A percentile compares a stretch with the other conserved stretches of the same genome.
phyloP scores from a whole-genome alignment of 2,329 filamentous ascomycete species.

The Aureobasidium sp. region DNA sequence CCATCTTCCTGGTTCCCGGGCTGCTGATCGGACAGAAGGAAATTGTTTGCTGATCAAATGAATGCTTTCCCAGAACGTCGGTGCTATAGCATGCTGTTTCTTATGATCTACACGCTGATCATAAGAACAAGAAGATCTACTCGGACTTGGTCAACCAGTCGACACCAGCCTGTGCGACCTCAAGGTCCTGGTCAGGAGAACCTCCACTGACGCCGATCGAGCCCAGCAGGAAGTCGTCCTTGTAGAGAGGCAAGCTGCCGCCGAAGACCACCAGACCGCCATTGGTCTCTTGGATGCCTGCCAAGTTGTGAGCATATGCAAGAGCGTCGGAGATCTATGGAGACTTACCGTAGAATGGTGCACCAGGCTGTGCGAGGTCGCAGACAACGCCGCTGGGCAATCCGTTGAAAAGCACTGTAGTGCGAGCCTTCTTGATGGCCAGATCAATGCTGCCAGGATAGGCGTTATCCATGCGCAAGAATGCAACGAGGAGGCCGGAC shows the following conservation, averaged over 20 bases:
- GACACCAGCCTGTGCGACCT: conserved; percentile 13
- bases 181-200: conserved; percentile 21
- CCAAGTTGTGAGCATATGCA: background rate
- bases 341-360: conserved; percentile 5
- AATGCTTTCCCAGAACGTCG: background rate
- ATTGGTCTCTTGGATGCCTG: conserved; percentile 21
- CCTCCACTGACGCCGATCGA: conserved; percentile 23
- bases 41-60: background rate
- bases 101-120: background rate
- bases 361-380: conserved; percentile 19
- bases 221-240: conserved; percentile 21
- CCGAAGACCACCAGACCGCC: conserved; percentile 23
- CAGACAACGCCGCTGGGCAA: conserved; percentile 20
- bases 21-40: background rate
- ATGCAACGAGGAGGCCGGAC: conserved; percentile 21
- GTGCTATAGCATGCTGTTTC: background rate
- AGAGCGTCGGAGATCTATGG: background rate
- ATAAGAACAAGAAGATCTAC: background rate
- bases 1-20: background rate
- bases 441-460: conserved; percentile 21
- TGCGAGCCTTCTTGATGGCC: conserved; percentile 23
- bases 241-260: conserved; percentile 21
- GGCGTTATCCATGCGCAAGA: conserved; percentile 24
- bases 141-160: conserved; percentile 3
- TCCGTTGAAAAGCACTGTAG: conserved; percentile 22